Evolutionary conservation across 108 stramenopile genomes (phyloP).

Genomic region (Cyclotella baltica): DNA sequence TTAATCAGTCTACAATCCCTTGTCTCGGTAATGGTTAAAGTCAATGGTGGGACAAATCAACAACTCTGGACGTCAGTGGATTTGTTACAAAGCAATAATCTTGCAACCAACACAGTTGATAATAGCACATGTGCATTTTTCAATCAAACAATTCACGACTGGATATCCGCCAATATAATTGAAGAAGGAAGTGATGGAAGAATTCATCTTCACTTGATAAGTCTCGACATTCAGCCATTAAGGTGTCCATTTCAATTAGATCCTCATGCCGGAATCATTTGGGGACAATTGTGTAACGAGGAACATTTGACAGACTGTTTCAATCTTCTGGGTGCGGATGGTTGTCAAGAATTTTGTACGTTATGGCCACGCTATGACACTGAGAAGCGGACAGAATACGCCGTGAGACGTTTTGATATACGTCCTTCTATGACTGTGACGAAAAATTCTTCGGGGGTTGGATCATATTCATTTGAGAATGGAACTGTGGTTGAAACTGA

Average conservation of each 20-base stretch:
- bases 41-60: conserved; percentile 41
- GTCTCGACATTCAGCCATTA: conserved; percentile 65
- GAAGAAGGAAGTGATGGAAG: conserved; percentile 19
- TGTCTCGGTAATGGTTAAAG: conserved; percentile 15
- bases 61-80: conserved; percentile 52
- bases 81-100: conserved; percentile 70
- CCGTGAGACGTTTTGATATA: conserved; percentile 6
- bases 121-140: conserved; percentile 66
- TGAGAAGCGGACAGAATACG: conserved; percentile 1
- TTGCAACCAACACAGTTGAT: conserved; percentile 44
- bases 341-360: conserved; percentile 21
- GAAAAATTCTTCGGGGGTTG: not conserved
- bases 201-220: conserved; percentile 48
- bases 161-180: conserved; percentile 46
- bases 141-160: conserved; percentile 53
- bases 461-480: conserved; percentile 24
- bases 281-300: conserved; percentile 1
- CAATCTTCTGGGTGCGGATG: not conserved
- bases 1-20: conserved; percentile 61
- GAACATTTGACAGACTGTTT: not conserved
- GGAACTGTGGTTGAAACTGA: conserved; percentile 25
- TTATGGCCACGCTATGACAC: not conserved
- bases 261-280: not conserved
- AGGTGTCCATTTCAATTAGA: conserved; percentile 64
- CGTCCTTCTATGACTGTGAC: conserved; percentile 24